phyloP scores from a whole-genome alignment of 2,329 filamentous ascomycete genomes.

The Monilinia aucupariae region DNA sequence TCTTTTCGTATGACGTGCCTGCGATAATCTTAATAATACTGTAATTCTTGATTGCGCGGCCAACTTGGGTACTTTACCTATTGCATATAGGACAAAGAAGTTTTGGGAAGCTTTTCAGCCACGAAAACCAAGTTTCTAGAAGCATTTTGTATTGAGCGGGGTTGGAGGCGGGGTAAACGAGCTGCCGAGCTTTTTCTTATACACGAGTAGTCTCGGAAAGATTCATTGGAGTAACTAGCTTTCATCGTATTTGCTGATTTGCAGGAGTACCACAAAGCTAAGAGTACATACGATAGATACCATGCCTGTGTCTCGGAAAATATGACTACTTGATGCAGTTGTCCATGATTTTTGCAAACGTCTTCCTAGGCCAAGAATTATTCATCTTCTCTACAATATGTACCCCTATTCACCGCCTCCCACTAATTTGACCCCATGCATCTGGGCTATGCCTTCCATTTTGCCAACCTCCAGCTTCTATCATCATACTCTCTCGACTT shows the following conservation, averaged over 20 bases:
- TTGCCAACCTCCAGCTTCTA: conserved; percentile 45
- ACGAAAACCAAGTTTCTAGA: conserved; percentile 8
- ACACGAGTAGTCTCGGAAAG: neutral
- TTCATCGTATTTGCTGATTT: neutral
- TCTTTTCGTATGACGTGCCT: neutral
- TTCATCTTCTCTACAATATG: neutral
- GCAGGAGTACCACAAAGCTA: neutral
- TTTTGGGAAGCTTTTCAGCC: neutral
- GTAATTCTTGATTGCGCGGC: neutral
- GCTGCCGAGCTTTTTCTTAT: neutral
- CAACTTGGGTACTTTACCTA: no score
- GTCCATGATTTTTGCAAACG: neutral
- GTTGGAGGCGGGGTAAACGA: conserved; percentile 10
- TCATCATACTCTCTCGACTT: conserved; percentile 65
- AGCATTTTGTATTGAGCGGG: conserved; percentile 3
- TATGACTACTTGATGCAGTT: neutral
- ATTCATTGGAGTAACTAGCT: no score
- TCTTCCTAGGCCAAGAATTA: conserved; percentile 10
- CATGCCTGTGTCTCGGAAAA: neutral
- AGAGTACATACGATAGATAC: neutral
- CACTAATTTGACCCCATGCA: conserved; percentile 64
- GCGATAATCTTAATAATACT: neutral
- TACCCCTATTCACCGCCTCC: conserved; percentile 9
- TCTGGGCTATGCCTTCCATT: conserved; percentile 74
- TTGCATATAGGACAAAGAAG: neutral